phyloP scores from a whole-genome alignment of 164 flowering plant genomes.

The Stephania yunnanensis region DNA sequence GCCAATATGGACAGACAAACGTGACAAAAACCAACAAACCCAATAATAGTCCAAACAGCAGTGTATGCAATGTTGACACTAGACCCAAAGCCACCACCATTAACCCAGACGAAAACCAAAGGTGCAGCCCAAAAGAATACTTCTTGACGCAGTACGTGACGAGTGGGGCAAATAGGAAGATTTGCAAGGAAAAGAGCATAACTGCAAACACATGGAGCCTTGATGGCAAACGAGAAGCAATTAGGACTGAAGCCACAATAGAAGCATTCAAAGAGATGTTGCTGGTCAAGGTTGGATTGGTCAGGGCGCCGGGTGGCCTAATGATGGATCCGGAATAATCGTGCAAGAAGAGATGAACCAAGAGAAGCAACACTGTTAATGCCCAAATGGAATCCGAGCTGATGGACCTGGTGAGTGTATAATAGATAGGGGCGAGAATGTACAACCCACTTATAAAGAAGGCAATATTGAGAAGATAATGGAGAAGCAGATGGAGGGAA shows the following conservation, averaged over 20 bases:
- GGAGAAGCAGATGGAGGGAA: conserved; percentile 45
- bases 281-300: conserved; percentile 67
- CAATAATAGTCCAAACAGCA: conserved; percentile 50
- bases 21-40: conserved; percentile 59
- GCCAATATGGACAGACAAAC: conserved; percentile 89
- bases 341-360: conserved; percentile 86
- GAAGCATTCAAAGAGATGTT: conserved; percentile 88
- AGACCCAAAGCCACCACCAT: conserved; percentile 47
- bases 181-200: conserved; percentile 81
- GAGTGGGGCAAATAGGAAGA: conserved; percentile 88
- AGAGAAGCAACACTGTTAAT: conserved; percentile 53
- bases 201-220: conserved; percentile 79
- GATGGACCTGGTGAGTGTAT: conserved; percentile 82
- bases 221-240: conserved; percentile 91
- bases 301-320: conserved; percentile 61
- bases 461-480: conserved; percentile 57
- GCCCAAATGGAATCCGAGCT: conserved; percentile 97
- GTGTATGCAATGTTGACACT: conserved; percentile 43
- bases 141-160: conserved; percentile 72
- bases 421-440: conserved; percentile 76
- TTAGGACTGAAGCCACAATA: conserved; percentile 82
- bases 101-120: conserved; percentile 59
- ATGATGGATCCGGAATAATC: conserved; percentile 79
- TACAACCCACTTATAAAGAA: conserved; percentile 71
- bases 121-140: conserved; percentile 60